Percentiles rank a stretch among this genome's conserved stretches.
phyloP scores from a whole-genome alignment of 768 basidiomycete genomes.

The Leucocoprinus leucothites region DNA sequence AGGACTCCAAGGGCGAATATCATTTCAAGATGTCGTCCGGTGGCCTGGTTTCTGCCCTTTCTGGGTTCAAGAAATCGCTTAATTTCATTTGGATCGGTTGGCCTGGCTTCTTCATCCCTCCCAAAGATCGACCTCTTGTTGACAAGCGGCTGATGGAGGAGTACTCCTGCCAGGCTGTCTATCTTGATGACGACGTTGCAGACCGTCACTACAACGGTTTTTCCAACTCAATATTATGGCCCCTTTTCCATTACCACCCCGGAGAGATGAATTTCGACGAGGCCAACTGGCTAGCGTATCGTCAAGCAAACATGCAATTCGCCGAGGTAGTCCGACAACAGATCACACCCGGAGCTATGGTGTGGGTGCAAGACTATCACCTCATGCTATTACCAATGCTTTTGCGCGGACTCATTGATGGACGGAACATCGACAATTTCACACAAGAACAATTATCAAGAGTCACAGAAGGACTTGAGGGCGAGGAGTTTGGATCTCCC shows the following conservation, averaged over 20 bases:
- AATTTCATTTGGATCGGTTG: conserved; percentile 98
- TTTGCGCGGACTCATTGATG: conserved; percentile 84
- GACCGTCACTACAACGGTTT: conserved; percentile 98
- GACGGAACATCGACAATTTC: conserved; percentile 55
- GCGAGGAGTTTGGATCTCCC: conserved; percentile 34
- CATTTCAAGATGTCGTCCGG: conserved; percentile 99
- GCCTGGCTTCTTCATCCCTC: conserved; percentile 93
- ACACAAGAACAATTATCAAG: conserved; percentile 59
- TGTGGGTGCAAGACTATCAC: conserved; percentile 99
- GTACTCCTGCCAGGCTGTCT: conserved; percentile 96
- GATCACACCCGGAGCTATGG: conserved; percentile 84
- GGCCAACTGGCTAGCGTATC: conserved; percentile 96
- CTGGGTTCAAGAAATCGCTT: conserved; percentile 97
- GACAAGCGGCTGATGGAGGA: conserved; percentile 92
- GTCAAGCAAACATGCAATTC: conserved; percentile 94
- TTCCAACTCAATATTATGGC: conserved; percentile 99
- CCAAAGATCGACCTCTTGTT: conserved; percentile 86
- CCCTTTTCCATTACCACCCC: conserved; percentile 98
- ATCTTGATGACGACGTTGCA: conserved; percentile 97
- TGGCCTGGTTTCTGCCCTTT: conserved; percentile 94
- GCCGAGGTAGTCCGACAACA: conserved; percentile 85
- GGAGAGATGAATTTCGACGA: conserved; percentile 99
- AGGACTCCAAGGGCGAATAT: conserved; percentile 89
- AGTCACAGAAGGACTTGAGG: conserved; percentile 70
- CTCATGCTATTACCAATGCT: conserved; percentile 98